These are phyloP conservation scores for Thalassiosira profunda DNA, from an alignment of 108 stramenopile genomes.

Conservation along the genomic window DNA sequence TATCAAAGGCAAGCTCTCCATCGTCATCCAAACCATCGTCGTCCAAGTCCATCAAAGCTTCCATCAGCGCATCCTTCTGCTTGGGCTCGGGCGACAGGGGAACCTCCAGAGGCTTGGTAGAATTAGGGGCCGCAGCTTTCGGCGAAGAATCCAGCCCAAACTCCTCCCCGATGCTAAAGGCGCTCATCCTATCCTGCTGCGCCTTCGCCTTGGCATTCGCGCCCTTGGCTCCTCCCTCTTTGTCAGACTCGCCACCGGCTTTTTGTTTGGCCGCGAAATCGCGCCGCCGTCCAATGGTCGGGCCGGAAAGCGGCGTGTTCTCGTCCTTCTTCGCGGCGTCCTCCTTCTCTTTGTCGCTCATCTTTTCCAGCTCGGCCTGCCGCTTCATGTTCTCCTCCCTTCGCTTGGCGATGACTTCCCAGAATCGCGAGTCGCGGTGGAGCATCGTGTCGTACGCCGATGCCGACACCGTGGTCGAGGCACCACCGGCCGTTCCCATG, in stretches of 20 bases:
- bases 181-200: conserved; percentile 43
- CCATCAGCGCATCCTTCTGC: conserved; percentile 57
- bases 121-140: neutral
- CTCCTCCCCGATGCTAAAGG: conserved; percentile 86
- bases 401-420: conserved; percentile 82
- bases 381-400: conserved; percentile 62
- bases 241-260: conserved; percentile 4
- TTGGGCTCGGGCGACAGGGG: conserved; percentile 43
- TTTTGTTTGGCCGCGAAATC: conserved; percentile 42
- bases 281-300: conserved; percentile 81
- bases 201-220: conserved; percentile 25
- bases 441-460: conserved; percentile 83
- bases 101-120: neutral
- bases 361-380: conserved; percentile 36
- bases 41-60: conserved; percentile 69
- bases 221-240: neutral
- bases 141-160: conserved; percentile 41
- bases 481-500: conserved; percentile 29
- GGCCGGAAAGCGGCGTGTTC: conserved; percentile 52
- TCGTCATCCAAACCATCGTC: conserved; percentile 56
- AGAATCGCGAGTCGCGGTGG: conserved; percentile 86
- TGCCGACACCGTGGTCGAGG: conserved; percentile 55
- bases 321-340: conserved; percentile 15
- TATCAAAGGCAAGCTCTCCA: conserved; percentile 37
- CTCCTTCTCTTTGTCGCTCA: neutral